Percentiles rank a stretch among this genome's conserved stretches.
Evolutionary conservation across 2,329 filamentous ascomycete species (phyloP).

Genomic region (Iodosphaeria phyllophila): DNA sequence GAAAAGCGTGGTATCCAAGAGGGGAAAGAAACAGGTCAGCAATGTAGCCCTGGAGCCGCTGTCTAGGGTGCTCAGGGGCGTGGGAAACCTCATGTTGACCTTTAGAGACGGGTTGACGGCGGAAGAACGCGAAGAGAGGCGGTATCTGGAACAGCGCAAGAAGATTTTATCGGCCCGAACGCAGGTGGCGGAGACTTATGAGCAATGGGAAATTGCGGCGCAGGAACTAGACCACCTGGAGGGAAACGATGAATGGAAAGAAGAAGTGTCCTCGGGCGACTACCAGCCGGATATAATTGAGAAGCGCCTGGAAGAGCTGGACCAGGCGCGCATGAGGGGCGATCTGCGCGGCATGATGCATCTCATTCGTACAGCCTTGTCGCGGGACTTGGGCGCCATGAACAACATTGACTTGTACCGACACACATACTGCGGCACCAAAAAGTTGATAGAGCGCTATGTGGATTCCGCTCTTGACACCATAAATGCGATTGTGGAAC

Average conservation of each 20-base stretch:
- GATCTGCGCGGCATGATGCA: conserved; percentile 66
- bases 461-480: conserved; percentile 63
- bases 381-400: conserved; percentile 71
- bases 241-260: conserved; percentile 68
- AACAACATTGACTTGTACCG: conserved; percentile 67
- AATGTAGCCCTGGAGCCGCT: conserved; percentile 4
- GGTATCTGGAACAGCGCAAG: conserved; percentile 35
- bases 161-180: conserved; percentile 45
- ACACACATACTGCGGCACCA: conserved; percentile 72
- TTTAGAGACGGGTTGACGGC: conserved; percentile 33
- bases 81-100: conserved; percentile 22
- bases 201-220: conserved; percentile 61
- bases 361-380: conserved; percentile 61
- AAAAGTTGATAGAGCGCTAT: conserved; percentile 71
- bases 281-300: conserved; percentile 56
- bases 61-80: conserved; percentile 17
- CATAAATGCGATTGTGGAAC: conserved; percentile 51
- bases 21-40: neutral
- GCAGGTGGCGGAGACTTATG: conserved; percentile 46
- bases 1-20: neutral
- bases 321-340: conserved; percentile 51
- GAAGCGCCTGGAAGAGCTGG: conserved; percentile 50
- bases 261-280: conserved; percentile 38
- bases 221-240: conserved; percentile 62
- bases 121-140: conserved; percentile 27